Percentiles rank a stretch among this genome's conserved stretches.
These are phyloP conservation scores for Colletotrichum costaricense DNA, from an alignment of 2,329 filamentous ascomycete species.

Conservation along the genomic window DNA sequence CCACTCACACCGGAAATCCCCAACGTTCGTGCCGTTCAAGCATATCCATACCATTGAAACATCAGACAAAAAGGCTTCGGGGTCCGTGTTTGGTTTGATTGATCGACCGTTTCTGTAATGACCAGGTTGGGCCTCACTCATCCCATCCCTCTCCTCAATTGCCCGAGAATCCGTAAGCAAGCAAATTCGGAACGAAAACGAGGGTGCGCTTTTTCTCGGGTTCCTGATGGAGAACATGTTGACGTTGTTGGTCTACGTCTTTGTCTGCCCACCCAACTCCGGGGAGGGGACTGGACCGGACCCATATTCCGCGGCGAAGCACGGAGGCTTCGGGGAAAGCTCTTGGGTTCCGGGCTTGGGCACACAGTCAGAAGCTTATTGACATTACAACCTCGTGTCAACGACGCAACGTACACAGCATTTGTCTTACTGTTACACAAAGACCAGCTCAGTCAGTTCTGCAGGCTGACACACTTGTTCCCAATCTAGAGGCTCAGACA, in stretches of 20 bases:
- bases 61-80: background rate
- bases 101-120: background rate
- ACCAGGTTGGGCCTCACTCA: background rate
- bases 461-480: conserved; percentile 4
- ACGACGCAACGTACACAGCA: background rate
- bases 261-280: background rate
- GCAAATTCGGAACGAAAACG: background rate
- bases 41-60: background rate
- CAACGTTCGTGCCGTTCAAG: background rate
- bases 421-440: background rate
- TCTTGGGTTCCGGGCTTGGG: background rate
- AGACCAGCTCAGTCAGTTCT: background rate
- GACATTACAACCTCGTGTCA: background rate
- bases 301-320: background rate
- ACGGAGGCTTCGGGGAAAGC: background rate
- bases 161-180: background rate
- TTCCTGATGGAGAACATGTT: background rate
- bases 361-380: conserved; percentile 7
- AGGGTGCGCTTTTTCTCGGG: background rate
- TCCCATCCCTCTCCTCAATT: background rate
- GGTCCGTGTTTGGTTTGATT: background rate
- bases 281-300: background rate
- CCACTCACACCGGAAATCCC: background rate
- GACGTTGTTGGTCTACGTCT: background rate
- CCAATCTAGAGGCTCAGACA: background rate